Evolutionary conservation across 495 filamentous ascomycete genomes (phyloP).

Genomic region (Viridothelium virens): DNA sequence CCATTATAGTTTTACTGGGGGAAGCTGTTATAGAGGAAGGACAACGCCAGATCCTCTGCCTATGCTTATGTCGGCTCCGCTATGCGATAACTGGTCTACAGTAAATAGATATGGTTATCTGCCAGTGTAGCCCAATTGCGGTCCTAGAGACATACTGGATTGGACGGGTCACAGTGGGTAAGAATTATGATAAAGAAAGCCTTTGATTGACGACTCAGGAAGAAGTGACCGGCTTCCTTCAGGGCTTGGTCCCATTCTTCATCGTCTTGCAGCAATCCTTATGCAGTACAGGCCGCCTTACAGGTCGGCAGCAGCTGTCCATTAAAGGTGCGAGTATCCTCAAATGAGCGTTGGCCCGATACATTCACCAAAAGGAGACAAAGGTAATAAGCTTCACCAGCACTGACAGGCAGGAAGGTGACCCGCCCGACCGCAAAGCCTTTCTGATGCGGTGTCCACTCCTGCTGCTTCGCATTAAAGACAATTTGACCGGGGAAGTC

Average conservation of each 20-base stretch:
- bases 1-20: background rate
- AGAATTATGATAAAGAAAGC: background rate
- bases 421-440: background rate
- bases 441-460: background rate
- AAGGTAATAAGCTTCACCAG: background rate
- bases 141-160: background rate
- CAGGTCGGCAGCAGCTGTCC: background rate
- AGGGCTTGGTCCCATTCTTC: background rate
- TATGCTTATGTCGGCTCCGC: background rate
- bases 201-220: background rate
- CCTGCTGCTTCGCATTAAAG: background rate
- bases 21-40: background rate
- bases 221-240: background rate
- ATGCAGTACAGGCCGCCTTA: background rate
- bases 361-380: background rate
- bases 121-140: background rate
- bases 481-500: background rate
- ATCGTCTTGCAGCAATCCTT: background rate
- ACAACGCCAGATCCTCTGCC: constrained; percentile 2
- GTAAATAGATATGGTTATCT: background rate
- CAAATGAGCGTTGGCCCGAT: background rate
- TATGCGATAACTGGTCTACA: background rate
- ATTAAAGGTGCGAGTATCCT: background rate
- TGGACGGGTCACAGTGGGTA: background rate
- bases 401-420: background rate